A percentile compares a stretch with the other conserved stretches of the same genome.
Evolutionary conservation across 2,329 filamentous ascomycete genomes (phyloP).

Genomic region (Botrytis elliptica): DNA sequence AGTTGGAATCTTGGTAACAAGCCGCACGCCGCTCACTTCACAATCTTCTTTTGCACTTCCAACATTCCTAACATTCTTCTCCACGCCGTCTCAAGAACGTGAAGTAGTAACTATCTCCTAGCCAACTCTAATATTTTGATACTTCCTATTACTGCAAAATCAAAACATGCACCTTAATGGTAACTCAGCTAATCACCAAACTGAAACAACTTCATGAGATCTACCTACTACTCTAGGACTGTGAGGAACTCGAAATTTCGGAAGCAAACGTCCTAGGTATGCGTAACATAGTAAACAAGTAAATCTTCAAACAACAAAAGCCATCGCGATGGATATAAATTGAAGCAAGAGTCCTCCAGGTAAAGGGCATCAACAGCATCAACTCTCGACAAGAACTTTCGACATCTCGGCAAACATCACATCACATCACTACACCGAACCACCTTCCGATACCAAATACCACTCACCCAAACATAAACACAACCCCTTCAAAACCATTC

Average conservation of each 20-base stretch:
- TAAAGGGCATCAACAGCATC: background rate
- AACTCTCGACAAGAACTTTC: background rate
- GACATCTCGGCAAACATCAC: slow-evolving; percentile 6
- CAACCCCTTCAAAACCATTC: background rate
- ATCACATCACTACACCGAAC: background rate
- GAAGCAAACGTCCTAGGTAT: background rate
- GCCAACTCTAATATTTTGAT: background rate
- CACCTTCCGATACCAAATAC: background rate
- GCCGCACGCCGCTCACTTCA: background rate
- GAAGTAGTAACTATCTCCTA: background rate
- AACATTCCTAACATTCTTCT: slow-evolving; percentile 1
- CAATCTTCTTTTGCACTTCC: background rate
- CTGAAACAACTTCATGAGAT: background rate
- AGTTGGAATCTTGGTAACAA: background rate
- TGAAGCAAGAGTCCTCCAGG: background rate
- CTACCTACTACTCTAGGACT: background rate
- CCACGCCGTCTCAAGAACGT: background rate
- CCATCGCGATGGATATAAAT: background rate
- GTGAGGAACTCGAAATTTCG: background rate
- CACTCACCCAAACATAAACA: background rate
- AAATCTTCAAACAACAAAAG: background rate
- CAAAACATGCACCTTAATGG: background rate
- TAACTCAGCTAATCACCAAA: background rate
- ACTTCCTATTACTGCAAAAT: background rate
- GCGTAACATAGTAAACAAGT: background rate